Percentiles rank a stretch among this genome's conserved stretches.
Evolutionary conservation across 306 rosid species (phyloP).

Genomic region (Medicago lupulina): DNA sequence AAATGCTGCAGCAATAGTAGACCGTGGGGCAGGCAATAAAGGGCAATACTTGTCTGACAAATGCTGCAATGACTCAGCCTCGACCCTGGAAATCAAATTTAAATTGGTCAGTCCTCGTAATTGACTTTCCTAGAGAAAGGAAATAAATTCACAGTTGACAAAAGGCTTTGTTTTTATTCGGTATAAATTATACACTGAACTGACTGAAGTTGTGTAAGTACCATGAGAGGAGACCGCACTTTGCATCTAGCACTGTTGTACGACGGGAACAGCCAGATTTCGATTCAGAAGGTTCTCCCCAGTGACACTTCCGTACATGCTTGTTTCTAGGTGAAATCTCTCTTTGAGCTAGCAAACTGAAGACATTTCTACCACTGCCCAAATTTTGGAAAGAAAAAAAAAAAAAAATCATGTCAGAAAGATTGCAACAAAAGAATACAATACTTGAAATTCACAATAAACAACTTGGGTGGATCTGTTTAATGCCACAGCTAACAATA

Average conservation of each 20-base stretch:
- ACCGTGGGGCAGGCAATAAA: slow-evolving; percentile 56
- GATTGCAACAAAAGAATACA: neutral
- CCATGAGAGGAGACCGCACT: slow-evolving; percentile 57
- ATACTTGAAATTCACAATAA: slow-evolving; percentile 6
- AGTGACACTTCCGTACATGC: slow-evolving; percentile 47
- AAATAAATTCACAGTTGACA: slow-evolving; percentile 21
- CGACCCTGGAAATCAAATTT: slow-evolving; percentile 52
- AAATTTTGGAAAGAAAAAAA: neutral
- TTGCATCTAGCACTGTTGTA: slow-evolving; percentile 41
- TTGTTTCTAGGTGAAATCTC: slow-evolving; percentile 56
- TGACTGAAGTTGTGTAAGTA: slow-evolving; percentile 28
- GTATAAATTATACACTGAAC: neutral
- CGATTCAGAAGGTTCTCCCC: slow-evolving; percentile 49
- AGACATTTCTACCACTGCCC: slow-evolving; percentile 52
- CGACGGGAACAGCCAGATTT: slow-evolving; percentile 37
- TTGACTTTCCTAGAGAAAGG: slow-evolving; percentile 3
- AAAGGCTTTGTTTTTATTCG: slow-evolving; percentile 9
- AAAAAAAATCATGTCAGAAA: slow-evolving; percentile 16
- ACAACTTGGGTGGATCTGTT: neutral
- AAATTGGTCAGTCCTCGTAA: slow-evolving; percentile 21
- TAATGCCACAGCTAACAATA: neutral
- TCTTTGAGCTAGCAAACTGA: slow-evolving; percentile 47
- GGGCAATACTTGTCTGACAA: slow-evolving; percentile 58
- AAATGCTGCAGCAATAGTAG: slow-evolving; percentile 63
- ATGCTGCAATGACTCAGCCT: slow-evolving; percentile 53